Percentiles rank a stretch among this genome's conserved stretches.
Conservation (phyloP, 306 rosid species). For the Geum urbanum region DNA sequence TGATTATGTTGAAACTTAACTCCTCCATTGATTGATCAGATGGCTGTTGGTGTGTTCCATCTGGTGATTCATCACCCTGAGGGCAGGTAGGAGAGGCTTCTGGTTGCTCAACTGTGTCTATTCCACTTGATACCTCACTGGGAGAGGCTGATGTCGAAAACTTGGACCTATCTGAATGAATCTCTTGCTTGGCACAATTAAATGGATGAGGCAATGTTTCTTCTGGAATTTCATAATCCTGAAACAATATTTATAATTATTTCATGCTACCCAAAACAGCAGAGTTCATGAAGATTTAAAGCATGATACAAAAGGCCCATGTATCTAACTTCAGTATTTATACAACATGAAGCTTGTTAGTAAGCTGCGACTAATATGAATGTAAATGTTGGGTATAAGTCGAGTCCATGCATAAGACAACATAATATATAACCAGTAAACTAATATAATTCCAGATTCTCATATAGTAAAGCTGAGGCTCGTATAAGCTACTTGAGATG, state of each 20-base stretch:
- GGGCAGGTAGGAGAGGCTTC: conserved; percentile 21
- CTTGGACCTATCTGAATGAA: conserved; percentile 12
- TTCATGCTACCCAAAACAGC: conserved; percentile 3
- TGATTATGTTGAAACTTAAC: conserved; percentile 5
- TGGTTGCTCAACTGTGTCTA: conserved; percentile 18
- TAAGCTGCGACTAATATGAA: neutral
- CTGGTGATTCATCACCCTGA: conserved; percentile 14
- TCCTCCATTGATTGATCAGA: conserved; percentile 17
- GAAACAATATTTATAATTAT: conserved; percentile 22
- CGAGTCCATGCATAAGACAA: neutral
- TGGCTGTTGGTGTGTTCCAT: conserved; percentile 10
- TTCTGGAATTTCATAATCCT: conserved; percentile 75
- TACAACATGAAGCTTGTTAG: neutral
- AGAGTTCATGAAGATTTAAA: neutral
- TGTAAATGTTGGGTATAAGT: neutral
- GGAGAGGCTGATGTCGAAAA: conserved; percentile 15
- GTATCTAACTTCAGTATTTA: neutral
- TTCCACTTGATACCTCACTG: conserved; percentile 15
- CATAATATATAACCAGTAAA: neutral
- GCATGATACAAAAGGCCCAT: neutral
- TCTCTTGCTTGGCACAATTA: conserved; percentile 28
- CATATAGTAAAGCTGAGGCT: neutral
- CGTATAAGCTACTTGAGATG: neutral
- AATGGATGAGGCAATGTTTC: conserved; percentile 68
- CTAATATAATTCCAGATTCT: neutral